These are phyloP conservation scores for Rhodotorula paludigena DNA, from an alignment of 768 basidiomycete species.

Conservation along the genomic window DNA sequence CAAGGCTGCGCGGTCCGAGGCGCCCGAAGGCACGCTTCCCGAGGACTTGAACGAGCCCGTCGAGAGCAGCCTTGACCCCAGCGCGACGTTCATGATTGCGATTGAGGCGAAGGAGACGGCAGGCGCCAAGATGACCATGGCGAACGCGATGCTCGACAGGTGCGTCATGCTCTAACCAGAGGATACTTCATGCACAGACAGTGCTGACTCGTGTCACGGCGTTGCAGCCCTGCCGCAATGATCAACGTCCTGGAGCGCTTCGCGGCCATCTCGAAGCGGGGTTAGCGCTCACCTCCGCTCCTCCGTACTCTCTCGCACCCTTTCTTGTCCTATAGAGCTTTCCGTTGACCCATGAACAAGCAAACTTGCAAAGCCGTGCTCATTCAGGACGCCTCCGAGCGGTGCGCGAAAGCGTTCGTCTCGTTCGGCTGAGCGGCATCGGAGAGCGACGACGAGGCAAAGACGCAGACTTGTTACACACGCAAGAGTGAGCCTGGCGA, in stretches of 20 bases:
- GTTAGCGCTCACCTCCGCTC: too few species aligned
- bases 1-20: slow-evolving; percentile 14
- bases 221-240: slow-evolving; percentile 23
- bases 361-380: too few species aligned
- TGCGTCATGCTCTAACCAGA: not conserved
- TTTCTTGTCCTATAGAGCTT: too few species aligned
- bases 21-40: not conserved
- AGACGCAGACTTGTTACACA: too few species aligned
- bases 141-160: slow-evolving; percentile 35
- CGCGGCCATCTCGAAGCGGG: slow-evolving; percentile 4
- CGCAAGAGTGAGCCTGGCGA: too few species aligned
- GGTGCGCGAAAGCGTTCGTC: too few species aligned
- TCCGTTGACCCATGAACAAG: too few species aligned
- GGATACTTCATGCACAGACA: too few species aligned
- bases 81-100: slow-evolving; percentile 39
- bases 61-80: slow-evolving; percentile 35
- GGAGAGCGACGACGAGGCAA: too few species aligned
- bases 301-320: too few species aligned
- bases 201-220: not conserved
- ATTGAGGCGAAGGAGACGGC: slow-evolving; percentile 35
- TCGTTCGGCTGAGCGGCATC: too few species aligned
- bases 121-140: slow-evolving; percentile 38
- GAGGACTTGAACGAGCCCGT: slow-evolving; percentile 30
- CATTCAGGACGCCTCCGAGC: too few species aligned
- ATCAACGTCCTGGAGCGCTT: slow-evolving; percentile 20